These are phyloP conservation scores for Hortaea werneckii DNA, from an alignment of 2,329 filamentous ascomycete species.

Conservation along the genomic window DNA sequence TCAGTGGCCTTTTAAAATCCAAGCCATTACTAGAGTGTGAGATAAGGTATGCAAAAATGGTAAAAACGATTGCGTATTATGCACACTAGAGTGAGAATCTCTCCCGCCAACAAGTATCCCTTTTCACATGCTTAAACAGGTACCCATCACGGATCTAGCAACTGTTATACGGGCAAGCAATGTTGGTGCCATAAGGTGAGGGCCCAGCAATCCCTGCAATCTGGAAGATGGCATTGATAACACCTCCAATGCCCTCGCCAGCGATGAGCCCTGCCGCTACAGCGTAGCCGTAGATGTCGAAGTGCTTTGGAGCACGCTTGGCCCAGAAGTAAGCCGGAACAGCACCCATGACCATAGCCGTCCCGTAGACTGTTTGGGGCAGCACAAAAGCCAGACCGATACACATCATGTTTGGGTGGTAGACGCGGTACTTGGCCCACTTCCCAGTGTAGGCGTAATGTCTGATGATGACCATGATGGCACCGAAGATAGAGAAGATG, in stretches of 20 bases:
- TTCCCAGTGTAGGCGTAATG: conserved; percentile 46
- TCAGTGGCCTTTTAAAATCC: too few species aligned
- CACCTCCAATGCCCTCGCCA: conserved; percentile 53
- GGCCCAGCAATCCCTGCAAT: conserved; percentile 34
- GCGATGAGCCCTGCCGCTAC: conserved; percentile 52
- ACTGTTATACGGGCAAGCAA: conserved; percentile 31
- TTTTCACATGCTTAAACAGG: too few species aligned
- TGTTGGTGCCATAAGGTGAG: conserved; percentile 30
- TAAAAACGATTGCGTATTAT: too few species aligned
- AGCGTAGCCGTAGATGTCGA: conserved; percentile 49
- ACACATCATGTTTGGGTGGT: conserved; percentile 54
- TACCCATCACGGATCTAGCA: conserved; percentile 13
- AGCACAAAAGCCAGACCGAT: conserved; percentile 50
- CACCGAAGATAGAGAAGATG: conserved; percentile 43
- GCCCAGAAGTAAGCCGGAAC: conserved; percentile 44
- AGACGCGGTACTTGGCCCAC: conserved; percentile 45
- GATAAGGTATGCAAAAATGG: too few species aligned
- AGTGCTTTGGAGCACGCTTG: conserved; percentile 42
- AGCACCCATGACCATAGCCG: conserved; percentile 49
- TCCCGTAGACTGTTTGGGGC: conserved; percentile 47
- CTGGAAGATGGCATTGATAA: conserved; percentile 48
- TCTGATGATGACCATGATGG: conserved; percentile 42
- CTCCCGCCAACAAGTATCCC: too few species aligned
- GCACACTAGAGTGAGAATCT: too few species aligned
- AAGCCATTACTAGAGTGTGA: too few species aligned